A percentile compares a stretch with the other conserved stretches of the same genome.
These are phyloP conservation scores for Vaccinium macrocarpon DNA, from an alignment of 148 eudicot species.

Conservation along the genomic window DNA sequence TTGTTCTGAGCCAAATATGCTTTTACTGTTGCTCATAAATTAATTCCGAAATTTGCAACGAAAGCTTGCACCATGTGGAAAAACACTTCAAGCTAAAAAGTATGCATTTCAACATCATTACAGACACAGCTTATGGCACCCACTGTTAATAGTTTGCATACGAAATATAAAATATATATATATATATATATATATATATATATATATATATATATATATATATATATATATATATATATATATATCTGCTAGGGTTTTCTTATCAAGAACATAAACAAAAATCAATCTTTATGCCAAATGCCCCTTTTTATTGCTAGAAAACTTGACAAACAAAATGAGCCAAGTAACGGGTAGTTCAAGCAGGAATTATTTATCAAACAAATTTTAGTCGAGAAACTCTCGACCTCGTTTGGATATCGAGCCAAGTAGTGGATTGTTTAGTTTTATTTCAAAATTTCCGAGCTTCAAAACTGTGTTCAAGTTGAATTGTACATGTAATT, in stretches of 20 bases:
- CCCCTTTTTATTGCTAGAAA: not conserved
- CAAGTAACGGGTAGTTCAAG: not conserved
- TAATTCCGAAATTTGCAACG: not conserved
- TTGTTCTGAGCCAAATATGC: not conserved
- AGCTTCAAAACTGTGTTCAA: not conserved
- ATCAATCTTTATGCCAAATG: not conserved
- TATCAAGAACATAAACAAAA: not conserved
- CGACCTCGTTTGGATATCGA: not conserved
- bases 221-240: too few relatives aligned
- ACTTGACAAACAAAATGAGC: not conserved
- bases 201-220: not conserved
- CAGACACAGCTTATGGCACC: not conserved
- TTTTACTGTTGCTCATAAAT: not conserved
- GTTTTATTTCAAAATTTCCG: not conserved
- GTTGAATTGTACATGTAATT: not conserved
- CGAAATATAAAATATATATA: not conserved
- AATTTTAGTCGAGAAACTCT: not conserved
- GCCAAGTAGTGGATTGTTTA: not conserved
- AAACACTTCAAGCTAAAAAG: not conserved
- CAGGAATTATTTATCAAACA: not conserved
- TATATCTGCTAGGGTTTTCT: not conserved
- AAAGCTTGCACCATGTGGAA: not conserved
- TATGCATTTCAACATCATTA: not conserved
- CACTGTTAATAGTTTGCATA: not conserved
- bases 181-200: not conserved